These are phyloP conservation scores for Ambrosiella beaveri DNA, from an alignment of 2,329 filamentous ascomycete species.

Conservation along the genomic window DNA sequence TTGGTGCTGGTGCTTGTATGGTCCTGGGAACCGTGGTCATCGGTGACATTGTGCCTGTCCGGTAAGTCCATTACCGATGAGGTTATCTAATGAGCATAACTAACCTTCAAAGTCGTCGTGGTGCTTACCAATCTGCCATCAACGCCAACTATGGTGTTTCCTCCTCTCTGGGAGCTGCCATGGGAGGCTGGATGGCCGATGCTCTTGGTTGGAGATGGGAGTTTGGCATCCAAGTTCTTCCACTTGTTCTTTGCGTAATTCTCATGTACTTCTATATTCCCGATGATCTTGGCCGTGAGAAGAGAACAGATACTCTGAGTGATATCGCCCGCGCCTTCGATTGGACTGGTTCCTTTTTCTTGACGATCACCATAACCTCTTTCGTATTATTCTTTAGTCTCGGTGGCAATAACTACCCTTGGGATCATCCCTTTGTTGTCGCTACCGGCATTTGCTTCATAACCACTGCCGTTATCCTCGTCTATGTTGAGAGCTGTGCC, in stretches of 20 bases:
- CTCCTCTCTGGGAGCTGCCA: slow-evolving; percentile 44
- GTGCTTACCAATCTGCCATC: slow-evolving; percentile 54
- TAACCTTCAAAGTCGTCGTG: slow-evolving; percentile 29
- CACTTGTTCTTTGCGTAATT: slow-evolving; percentile 28
- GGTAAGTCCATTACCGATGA: slow-evolving; percentile 26
- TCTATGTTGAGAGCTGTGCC: slow-evolving; percentile 34
- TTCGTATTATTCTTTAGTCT: slow-evolving; percentile 44
- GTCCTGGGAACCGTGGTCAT: slow-evolving; percentile 54
- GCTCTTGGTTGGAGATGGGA: slow-evolving; percentile 58
- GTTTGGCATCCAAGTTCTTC: slow-evolving; percentile 44
- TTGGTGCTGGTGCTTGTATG: slow-evolving; percentile 56
- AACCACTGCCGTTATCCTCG: slow-evolving; percentile 27
- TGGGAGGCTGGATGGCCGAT: slow-evolving; percentile 54
- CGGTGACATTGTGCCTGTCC: slow-evolving; percentile 57
- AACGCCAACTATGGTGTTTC: slow-evolving; percentile 47
- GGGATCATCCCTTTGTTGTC: slow-evolving; percentile 42
- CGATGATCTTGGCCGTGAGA: slow-evolving; percentile 31
- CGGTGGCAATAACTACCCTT: slow-evolving; percentile 46
- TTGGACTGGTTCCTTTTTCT: slow-evolving; percentile 33
- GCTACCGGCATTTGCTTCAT: slow-evolving; percentile 30
- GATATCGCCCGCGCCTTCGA: slow-evolving; percentile 41
- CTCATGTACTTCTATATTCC: slow-evolving; percentile 34
- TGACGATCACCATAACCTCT: slow-evolving; percentile 37
- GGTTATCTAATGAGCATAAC: not conserved
- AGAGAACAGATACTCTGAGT: slow-evolving; percentile 25